phyloP scores from a whole-genome alignment of 306 rosid genomes.

The Hylodesmum podocarpum region DNA sequence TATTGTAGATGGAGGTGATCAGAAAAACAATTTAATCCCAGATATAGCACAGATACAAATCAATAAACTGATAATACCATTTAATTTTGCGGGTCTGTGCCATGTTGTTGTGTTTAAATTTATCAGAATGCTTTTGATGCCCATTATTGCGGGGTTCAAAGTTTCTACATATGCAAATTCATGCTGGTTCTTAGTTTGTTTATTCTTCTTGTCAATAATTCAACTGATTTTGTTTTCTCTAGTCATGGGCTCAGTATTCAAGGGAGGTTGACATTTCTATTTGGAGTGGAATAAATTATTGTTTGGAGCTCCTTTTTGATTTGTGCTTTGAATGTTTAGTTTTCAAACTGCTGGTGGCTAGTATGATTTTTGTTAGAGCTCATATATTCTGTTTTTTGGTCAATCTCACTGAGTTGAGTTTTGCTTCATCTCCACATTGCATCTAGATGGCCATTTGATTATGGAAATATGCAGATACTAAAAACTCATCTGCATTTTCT shows the following conservation, averaged over 20 bases:
- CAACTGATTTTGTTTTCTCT: background rate
- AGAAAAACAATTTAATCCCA: background rate
- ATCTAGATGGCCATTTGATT: conserved; percentile 3
- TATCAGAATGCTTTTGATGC: background rate
- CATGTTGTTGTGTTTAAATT: background rate
- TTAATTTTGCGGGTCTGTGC: background rate
- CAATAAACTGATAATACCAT: background rate
- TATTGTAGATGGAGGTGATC: background rate
- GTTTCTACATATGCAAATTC: background rate
- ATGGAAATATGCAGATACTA: background rate
- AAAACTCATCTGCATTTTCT: conserved; percentile 12
- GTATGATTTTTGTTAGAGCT: conserved; percentile 6
- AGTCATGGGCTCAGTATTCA: background rate
- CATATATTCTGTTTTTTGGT: background rate
- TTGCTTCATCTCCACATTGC: conserved; percentile 1
- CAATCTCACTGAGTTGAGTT: background rate
- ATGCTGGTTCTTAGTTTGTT: background rate
- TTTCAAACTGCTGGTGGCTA: conserved; percentile 2
- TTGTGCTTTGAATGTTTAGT: conserved; percentile 17
- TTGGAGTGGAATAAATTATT: background rate
- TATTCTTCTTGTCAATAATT: background rate
- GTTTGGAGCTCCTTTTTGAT: background rate
- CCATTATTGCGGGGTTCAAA: background rate
- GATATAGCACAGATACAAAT: background rate
- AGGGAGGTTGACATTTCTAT: conserved; percentile 21